Evolutionary conservation across 306 rosid genomes (phyloP).

Genomic region (Prinsepia uniflora): DNA sequence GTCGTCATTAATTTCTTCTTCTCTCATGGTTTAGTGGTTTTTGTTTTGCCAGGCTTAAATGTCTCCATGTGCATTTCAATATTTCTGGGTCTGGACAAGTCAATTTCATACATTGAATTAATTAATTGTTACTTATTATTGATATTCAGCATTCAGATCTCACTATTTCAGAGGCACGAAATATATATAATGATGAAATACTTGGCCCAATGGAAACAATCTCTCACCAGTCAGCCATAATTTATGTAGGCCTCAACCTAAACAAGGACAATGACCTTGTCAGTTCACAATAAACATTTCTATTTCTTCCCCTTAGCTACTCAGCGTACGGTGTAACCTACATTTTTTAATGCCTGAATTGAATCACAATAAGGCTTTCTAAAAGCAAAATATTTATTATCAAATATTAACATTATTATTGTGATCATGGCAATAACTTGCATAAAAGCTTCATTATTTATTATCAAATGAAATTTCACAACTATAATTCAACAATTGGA

Average conservation of each 20-base stretch:
- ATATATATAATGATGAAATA: background rate
- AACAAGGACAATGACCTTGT: conserved; percentile 14
- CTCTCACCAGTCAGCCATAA: conserved; percentile 17
- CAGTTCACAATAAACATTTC: background rate
- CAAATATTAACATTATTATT: no score
- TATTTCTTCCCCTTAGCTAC: background rate
- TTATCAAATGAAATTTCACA: no score
- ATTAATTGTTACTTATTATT: background rate
- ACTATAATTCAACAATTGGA: no score
- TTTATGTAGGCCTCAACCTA: conserved; percentile 4
- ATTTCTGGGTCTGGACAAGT: conserved; percentile 17
- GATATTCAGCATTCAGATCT: no score
- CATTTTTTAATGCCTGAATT: no score
- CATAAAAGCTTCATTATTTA: no score
- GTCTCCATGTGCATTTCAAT: conserved; percentile 18
- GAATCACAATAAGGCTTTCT: no score
- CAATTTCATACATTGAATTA: conserved; percentile 19
- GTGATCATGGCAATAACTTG: no score
- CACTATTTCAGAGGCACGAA: no score
- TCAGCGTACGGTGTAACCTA: no score
- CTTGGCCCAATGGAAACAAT: conserved; percentile 15
- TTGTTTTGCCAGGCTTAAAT: background rate
- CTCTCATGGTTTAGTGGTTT: background rate
- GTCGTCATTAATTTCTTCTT: background rate
- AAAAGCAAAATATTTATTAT: no score